These are phyloP conservation scores for Coniella vitis DNA, from an alignment of 2,329 filamentous ascomycete species.

Conservation along the genomic window DNA sequence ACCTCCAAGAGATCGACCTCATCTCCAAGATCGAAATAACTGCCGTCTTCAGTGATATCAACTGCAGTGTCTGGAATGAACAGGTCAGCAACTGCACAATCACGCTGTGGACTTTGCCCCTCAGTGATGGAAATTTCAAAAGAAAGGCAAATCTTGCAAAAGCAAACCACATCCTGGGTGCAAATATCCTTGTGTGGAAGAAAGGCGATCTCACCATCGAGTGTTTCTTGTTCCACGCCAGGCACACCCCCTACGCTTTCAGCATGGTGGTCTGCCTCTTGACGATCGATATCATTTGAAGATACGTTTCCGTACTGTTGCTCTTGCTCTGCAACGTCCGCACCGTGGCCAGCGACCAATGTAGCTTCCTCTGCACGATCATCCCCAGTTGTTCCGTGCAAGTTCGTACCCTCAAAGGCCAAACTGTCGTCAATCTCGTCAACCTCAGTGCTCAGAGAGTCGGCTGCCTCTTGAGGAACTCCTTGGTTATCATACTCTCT, in stretches of 20 bases:
- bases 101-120: not conserved
- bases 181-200: conserved; percentile 1
- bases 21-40: conserved; percentile 12
- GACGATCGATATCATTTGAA: not conserved
- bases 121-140: not conserved
- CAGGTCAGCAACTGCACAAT: conserved; percentile 7
- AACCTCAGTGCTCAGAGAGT: not conserved
- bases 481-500: not conserved
- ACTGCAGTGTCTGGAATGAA: not conserved
- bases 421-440: not conserved
- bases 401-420: not conserved
- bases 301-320: too few species aligned
- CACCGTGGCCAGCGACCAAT: not conserved
- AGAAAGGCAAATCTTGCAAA: conserved; percentile 5
- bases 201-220: conserved; percentile 12
- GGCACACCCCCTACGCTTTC: not conserved
- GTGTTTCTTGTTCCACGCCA: conserved; percentile 4
- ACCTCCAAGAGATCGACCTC: conserved; percentile 1
- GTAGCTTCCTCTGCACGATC: not conserved
- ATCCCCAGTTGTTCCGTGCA: not conserved
- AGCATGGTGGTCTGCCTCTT: not conserved
- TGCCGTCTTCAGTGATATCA: conserved; percentile 15
- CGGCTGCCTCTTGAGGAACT: not conserved
- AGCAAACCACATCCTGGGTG: conserved; percentile 1
- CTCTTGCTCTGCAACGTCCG: not conserved